Conservation (phyloP, 306 rosid genomes). For the Gleditsia sinensis region DNA sequence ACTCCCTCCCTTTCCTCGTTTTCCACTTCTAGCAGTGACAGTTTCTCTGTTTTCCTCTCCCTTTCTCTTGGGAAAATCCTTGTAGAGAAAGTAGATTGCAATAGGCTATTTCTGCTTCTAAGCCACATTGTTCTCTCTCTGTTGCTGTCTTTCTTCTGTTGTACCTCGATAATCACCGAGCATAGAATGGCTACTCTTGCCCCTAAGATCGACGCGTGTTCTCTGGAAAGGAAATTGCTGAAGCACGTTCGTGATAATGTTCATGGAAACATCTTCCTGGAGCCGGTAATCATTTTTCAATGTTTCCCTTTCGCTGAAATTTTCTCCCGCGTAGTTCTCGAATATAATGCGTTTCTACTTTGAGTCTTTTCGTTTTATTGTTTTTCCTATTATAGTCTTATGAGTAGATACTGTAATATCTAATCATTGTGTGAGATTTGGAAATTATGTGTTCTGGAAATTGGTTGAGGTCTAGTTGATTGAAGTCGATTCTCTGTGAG, state of each 20-base stretch:
- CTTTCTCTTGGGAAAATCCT: conserved; percentile 9
- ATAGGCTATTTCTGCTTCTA: not conserved
- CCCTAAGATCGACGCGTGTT: conserved; percentile 22
- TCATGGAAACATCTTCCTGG: conserved; percentile 72
- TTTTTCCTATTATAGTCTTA: not conserved
- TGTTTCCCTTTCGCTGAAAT: not conserved
- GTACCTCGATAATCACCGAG: conserved; percentile 12
- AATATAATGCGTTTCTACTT: conserved; percentile 16
- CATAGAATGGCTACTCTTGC: conserved; percentile 38
- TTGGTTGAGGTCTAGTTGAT: not conserved
- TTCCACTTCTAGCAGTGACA: not conserved
- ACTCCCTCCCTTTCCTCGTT: not conserved
- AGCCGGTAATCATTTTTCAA: conserved; percentile 49
- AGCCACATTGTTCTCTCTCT: not conserved
- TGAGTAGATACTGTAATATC: not conserved
- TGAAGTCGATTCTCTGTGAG: not conserved
- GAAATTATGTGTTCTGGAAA: conserved; percentile 1
- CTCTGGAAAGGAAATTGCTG: conserved; percentile 40
- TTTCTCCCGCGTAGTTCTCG: not conserved
- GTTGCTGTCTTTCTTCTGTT: not conserved
- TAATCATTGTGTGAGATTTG: conserved; percentile 5
- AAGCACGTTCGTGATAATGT: conserved; percentile 74
- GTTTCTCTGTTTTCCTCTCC: not conserved
- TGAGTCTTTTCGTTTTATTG: not conserved
- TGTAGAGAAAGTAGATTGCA: not conserved